Percentiles rank a stretch among this genome's conserved stretches.
Evolutionary conservation across 2,329 filamentous ascomycete species (phyloP).

Genomic region (Aspergillus glaucus): DNA sequence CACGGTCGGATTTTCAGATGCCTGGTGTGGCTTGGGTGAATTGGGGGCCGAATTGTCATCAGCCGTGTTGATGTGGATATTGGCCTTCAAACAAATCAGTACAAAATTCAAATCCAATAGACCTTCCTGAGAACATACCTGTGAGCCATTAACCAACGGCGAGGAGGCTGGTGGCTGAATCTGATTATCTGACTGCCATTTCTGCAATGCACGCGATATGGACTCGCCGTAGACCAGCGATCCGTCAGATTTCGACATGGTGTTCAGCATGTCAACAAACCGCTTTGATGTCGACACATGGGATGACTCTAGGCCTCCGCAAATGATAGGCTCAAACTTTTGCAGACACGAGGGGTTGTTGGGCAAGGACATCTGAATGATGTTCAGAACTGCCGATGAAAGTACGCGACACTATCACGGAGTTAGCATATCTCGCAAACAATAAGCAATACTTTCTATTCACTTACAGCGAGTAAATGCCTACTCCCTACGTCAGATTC

Average conservation of each 20-base stretch:
- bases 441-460: slow-evolving; percentile 1
- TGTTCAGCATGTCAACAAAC: slow-evolving; percentile 62
- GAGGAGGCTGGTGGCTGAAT: slow-evolving; percentile 46
- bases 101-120: not conserved
- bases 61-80: not conserved
- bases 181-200: slow-evolving; percentile 51
- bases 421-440: slow-evolving; percentile 13
- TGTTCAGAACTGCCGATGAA: slow-evolving; percentile 24
- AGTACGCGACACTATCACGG: slow-evolving; percentile 26
- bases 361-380: slow-evolving; percentile 22
- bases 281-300: slow-evolving; percentile 46
- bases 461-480: slow-evolving; percentile 31
- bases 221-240: slow-evolving; percentile 58
- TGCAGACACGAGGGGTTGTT: slow-evolving; percentile 39
- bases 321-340: slow-evolving; percentile 46
- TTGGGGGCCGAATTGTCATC: slow-evolving; percentile 1
- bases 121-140: slow-evolving; percentile 8
- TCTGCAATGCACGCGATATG: slow-evolving; percentile 57
- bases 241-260: slow-evolving; percentile 56
- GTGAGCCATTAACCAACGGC: slow-evolving; percentile 28
- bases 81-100: not conserved
- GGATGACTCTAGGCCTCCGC: slow-evolving; percentile 49
- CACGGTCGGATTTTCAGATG: slow-evolving; percentile 6
- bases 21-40: slow-evolving; percentile 10
- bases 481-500: slow-evolving; percentile 24